phyloP scores from a whole-genome alignment of 73 alveolate genomes.

The Tetrahymena malaccensis region DNA sequence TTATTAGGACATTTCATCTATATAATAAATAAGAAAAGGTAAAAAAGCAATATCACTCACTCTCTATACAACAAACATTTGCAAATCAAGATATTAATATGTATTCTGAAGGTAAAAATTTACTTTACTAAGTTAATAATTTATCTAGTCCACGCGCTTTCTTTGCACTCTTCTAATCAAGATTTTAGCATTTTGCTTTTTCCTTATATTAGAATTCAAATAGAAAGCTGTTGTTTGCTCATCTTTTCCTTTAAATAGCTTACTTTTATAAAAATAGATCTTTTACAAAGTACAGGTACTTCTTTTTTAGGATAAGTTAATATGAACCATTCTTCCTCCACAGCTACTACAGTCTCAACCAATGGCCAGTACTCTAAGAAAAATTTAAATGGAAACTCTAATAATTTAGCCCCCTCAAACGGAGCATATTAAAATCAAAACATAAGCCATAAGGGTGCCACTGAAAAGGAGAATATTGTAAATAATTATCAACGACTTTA shows the following conservation, averaged over 20 bases:
- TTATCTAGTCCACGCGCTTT: neutral
- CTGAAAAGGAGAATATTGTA: neutral
- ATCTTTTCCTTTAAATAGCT: neutral
- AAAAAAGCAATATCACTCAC: neutral
- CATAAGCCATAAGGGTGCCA: neutral
- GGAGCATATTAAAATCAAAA: neutral
- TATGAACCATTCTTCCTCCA: neutral
- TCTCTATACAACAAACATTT: neutral
- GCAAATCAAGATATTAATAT: neutral
- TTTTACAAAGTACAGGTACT: neutral
- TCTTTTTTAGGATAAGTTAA: neutral
- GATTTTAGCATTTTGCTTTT: neutral
- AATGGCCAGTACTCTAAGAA: neutral
- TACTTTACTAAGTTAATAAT: neutral
- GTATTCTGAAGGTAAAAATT: neutral
- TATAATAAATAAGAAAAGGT: neutral
- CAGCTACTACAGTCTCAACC: neutral
- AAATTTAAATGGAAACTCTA: neutral
- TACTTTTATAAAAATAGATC: neutral
- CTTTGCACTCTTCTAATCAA: neutral
- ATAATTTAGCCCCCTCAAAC: neutral
- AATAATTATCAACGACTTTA: neutral
- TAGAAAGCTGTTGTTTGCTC: neutral
- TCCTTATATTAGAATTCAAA: neutral
- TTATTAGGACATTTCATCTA: neutral